Conservation (phyloP, 305 asterid genomes). For the Solanum hybrid region DNA sequence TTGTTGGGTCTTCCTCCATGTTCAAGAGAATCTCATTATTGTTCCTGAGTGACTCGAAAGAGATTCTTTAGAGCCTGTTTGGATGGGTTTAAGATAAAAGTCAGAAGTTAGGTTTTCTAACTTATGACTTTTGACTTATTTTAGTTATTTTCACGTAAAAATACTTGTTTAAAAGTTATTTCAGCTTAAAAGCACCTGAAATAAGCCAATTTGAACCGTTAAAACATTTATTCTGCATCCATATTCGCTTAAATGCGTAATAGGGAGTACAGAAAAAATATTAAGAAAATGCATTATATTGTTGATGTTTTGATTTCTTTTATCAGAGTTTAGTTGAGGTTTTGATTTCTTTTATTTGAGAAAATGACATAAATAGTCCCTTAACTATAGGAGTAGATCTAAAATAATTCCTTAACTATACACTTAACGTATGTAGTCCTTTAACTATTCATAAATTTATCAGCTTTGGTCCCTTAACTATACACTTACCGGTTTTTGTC, state of each 20-base stretch:
- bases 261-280: neutral
- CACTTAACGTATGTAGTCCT: no score
- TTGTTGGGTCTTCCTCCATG: neutral
- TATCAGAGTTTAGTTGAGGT: neutral
- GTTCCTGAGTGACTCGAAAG: neutral
- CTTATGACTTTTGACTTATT: neutral
- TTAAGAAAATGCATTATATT: neutral
- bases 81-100: neutral
- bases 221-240: neutral
- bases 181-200: neutral
- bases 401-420: no score
- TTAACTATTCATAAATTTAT: neutral
- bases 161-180: neutral
- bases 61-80: neutral
- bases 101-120: neutral
- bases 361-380: neutral
- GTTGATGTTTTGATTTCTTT: neutral
- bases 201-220: neutral
- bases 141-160: neutral
- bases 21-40: neutral
- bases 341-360: neutral
- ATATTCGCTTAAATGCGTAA: neutral
- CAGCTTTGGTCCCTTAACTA: neutral
- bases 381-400: neutral
- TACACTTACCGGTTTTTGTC: neutral